These are phyloP conservation scores for Acidiella bohemica DNA, from an alignment of 495 filamentous ascomycete species.

Conservation along the genomic window DNA sequence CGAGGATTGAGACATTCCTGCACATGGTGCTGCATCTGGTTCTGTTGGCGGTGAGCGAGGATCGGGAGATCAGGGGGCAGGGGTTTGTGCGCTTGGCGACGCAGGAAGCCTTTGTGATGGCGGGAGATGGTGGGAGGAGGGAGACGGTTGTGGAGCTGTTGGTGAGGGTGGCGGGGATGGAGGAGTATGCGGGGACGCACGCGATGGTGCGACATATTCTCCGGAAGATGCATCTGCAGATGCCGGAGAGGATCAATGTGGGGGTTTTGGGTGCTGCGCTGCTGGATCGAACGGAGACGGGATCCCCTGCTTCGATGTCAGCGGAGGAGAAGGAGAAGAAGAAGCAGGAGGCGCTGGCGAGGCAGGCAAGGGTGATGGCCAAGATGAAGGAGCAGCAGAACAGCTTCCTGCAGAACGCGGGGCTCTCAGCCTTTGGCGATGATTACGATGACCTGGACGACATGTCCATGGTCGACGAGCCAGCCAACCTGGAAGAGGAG, in stretches of 20 bases:
- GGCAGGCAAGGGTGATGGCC: constrained; percentile 88
- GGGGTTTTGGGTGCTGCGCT: constrained; percentile 37
- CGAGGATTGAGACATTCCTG: constrained; percentile 77
- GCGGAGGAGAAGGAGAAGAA: constrained; percentile 67
- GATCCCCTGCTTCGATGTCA: constrained; percentile 40
- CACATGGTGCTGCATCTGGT: constrained; percentile 81
- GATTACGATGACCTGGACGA: constrained; percentile 45
- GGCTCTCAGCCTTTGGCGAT: constrained; percentile 66
- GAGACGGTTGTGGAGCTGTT: constrained; percentile 56
- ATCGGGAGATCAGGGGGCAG: constrained; percentile 40
- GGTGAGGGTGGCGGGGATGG: constrained; percentile 57
- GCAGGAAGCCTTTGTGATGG: not conserved
- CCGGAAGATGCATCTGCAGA: constrained; percentile 74
- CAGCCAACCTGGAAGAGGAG: constrained; percentile 40
- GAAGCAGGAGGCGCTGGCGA: constrained; percentile 75
- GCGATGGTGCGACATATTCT: constrained; percentile 75
- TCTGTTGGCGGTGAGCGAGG: constrained; percentile 71
- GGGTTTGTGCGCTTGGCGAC: constrained; percentile 9
- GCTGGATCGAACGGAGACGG: constrained; percentile 42
- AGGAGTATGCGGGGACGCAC: constrained; percentile 64
- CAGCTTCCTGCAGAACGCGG: constrained; percentile 77
- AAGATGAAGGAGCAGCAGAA: constrained; percentile 96
- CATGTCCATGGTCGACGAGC: constrained; percentile 17
- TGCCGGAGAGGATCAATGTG: constrained; percentile 45
- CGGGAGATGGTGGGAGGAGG: not conserved